Evolutionary conservation across 257 asterid genomes (phyloP).

Genomic region (Penstemon barbatus): DNA sequence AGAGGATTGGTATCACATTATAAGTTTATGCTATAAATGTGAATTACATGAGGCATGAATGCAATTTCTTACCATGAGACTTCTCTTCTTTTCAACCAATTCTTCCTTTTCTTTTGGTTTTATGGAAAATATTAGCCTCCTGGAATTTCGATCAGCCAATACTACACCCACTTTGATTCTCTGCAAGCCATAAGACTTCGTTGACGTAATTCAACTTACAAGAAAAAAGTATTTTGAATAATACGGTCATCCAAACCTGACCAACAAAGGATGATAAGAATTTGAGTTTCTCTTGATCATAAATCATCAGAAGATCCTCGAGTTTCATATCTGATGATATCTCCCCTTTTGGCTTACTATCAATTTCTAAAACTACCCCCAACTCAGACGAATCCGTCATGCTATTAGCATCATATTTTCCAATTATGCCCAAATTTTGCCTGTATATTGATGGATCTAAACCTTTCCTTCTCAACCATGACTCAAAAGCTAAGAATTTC

Average conservation of each 20-base stretch:
- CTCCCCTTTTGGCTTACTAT: constrained; percentile 33
- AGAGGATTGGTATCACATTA: background rate
- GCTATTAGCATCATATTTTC: constrained; percentile 60
- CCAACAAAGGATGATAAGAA: constrained; percentile 91
- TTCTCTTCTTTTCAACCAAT: constrained; percentile 65
- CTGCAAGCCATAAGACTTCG: constrained; percentile 42
- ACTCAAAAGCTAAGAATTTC: constrained; percentile 92
- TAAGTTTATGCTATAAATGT: constrained; percentile 1
- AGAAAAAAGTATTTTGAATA: constrained; percentile 14
- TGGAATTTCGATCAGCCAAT: constrained; percentile 71
- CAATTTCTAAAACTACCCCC: constrained; percentile 34
- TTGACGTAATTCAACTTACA: constrained; percentile 17
- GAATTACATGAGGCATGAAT: background rate
- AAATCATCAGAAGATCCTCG: constrained; percentile 79
- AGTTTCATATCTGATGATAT: constrained; percentile 76
- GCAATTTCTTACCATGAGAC: constrained; percentile 65
- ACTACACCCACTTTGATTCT: constrained; percentile 61
- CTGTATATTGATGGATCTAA: constrained; percentile 74
- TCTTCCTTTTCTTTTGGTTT: constrained; percentile 83
- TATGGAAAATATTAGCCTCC: constrained; percentile 72
- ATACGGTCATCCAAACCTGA: constrained; percentile 60
- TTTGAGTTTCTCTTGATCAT: constrained; percentile 82
- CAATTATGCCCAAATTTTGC: constrained; percentile 77
- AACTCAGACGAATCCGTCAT: constrained; percentile 40
- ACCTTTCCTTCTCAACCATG: constrained; percentile 92